Percentiles rank a stretch among this genome's conserved stretches.
Conservation (phyloP, 2,329 filamentous ascomycete species). For the Colletotrichum echinochloae region DNA sequence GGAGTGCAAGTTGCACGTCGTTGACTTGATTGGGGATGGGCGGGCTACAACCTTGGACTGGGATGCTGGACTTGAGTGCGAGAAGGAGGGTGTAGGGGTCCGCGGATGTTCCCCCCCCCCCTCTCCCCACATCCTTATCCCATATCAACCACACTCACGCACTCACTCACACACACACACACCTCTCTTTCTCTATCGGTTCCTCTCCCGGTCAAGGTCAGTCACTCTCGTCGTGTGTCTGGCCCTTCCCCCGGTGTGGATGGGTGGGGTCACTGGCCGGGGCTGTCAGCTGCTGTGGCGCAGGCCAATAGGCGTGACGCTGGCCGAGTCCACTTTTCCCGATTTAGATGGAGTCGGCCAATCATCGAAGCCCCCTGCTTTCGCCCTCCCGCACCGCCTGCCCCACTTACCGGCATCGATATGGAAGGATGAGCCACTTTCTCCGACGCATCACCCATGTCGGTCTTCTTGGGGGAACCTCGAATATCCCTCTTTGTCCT, state of each 20-base stretch:
- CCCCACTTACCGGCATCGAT: slow-evolving; percentile 29
- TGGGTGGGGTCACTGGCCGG: slow-evolving; percentile 46
- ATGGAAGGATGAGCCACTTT: slow-evolving; percentile 9
- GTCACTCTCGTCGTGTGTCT: background rate
- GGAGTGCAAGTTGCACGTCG: slow-evolving; percentile 20
- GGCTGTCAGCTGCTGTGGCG: slow-evolving; percentile 53
- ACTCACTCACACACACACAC: background rate
- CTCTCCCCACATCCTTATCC: too few species aligned
- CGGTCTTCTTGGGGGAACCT: too few species aligned
- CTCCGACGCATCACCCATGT: slow-evolving; percentile 32
- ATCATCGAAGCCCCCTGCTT: slow-evolving; percentile 28
- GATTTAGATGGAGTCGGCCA: slow-evolving; percentile 25
- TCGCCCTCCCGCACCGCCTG: slow-evolving; percentile 21
- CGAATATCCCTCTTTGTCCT: background rate
- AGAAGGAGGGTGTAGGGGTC: slow-evolving; percentile 15
- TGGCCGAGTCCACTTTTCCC: slow-evolving; percentile 32
- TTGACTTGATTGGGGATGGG: slow-evolving; percentile 35
- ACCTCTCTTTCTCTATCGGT: background rate
- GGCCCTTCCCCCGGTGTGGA: slow-evolving; percentile 28
- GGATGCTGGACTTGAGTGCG: slow-evolving; percentile 2
- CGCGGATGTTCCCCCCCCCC: slow-evolving; percentile 10
- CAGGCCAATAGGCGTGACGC: slow-evolving; percentile 50
- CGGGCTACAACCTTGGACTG: slow-evolving; percentile 4
- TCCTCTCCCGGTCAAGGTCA: slow-evolving; percentile 1
- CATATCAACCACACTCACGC: background rate